phyloP scores from a whole-genome alignment of 2,329 filamentous ascomycete genomes.

The Diplodia corticola region DNA sequence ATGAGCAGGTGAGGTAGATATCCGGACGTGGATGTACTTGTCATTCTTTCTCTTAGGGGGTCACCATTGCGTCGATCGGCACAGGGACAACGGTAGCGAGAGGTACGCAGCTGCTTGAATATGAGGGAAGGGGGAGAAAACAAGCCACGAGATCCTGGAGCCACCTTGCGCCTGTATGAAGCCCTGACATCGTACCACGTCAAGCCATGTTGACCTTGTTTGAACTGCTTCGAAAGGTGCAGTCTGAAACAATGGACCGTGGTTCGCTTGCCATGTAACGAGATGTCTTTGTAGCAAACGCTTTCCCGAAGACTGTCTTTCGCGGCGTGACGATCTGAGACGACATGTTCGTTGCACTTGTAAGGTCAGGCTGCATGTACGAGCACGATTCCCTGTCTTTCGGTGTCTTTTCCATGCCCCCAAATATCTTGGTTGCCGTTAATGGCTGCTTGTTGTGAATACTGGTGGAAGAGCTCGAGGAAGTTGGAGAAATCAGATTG shows the following conservation, averaged over 20 bases:
- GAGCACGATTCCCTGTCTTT: not conserved
- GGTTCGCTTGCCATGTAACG: not conserved
- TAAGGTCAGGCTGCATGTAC: constrained; percentile 17
- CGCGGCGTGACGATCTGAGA: constrained; percentile 1
- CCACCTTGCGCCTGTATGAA: not conserved
- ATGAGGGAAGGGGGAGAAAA: not conserved
- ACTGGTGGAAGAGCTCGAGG: not conserved
- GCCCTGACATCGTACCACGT: constrained; percentile 10
- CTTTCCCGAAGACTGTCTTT: constrained; percentile 8
- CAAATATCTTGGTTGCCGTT: constrained; percentile 1
- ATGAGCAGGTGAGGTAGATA: too few species aligned
- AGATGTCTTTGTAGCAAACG: constrained; percentile 2
- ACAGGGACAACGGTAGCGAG: not conserved
- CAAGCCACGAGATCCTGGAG: not conserved
- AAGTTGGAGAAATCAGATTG: not conserved
- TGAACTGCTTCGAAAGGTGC: not conserved
- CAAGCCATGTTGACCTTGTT: constrained; percentile 1
- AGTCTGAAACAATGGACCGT: not conserved
- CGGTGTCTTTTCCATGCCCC: not conserved
- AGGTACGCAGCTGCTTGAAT: not conserved
- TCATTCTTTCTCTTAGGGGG: too few species aligned
- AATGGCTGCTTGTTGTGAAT: not conserved
- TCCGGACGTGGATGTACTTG: too few species aligned
- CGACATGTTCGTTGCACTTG: not conserved
- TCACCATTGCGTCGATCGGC: not conserved